Conservation (phyloP, 1,139 yeast genomes). For the Kodamaea ohmeri region DNA sequence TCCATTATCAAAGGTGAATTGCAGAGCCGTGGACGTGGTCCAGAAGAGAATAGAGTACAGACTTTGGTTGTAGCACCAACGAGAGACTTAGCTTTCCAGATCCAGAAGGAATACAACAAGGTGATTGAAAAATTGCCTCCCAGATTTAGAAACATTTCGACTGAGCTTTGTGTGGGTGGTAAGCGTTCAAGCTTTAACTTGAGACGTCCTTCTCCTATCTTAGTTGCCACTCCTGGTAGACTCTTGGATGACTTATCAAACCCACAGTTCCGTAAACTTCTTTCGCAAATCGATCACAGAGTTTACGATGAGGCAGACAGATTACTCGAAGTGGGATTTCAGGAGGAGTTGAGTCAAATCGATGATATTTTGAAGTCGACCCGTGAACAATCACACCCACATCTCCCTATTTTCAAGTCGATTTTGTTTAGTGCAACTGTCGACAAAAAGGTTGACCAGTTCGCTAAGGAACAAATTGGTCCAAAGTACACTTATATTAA, state of each 20-base stretch:
- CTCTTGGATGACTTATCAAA: constrained; percentile 58
- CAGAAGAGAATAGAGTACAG: constrained; percentile 31
- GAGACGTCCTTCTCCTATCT: constrained; percentile 41
- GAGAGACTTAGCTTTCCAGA: constrained; percentile 87
- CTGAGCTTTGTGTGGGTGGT: constrained; percentile 42
- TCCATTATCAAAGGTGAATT: constrained; percentile 11
- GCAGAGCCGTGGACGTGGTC: constrained; percentile 16
- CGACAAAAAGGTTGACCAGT: constrained; percentile 58
- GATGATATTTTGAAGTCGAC: constrained; percentile 45
- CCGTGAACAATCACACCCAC: constrained; percentile 25
- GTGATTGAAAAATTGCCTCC: constrained; percentile 25
- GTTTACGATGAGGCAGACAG: constrained; percentile 91
- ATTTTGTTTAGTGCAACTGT: constrained; percentile 87
- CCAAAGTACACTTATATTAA: constrained; percentile 65
- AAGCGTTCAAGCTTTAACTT: constrained; percentile 23
- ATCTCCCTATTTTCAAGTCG: constrained; percentile 49
- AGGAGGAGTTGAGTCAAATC: constrained; percentile 57
- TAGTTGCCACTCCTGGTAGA: constrained; percentile 92
- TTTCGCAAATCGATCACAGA: constrained; percentile 56
- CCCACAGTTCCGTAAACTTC: constrained; percentile 43
- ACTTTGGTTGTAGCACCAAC: constrained; percentile 85
- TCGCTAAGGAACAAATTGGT: constrained; percentile 68
- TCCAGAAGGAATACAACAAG: constrained; percentile 61
- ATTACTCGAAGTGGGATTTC: constrained; percentile 73
- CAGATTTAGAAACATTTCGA: constrained; percentile 14